These are phyloP conservation scores for Stereocaulon alpinum DNA, from an alignment of 495 filamentous ascomycete species.

Conservation along the genomic window DNA sequence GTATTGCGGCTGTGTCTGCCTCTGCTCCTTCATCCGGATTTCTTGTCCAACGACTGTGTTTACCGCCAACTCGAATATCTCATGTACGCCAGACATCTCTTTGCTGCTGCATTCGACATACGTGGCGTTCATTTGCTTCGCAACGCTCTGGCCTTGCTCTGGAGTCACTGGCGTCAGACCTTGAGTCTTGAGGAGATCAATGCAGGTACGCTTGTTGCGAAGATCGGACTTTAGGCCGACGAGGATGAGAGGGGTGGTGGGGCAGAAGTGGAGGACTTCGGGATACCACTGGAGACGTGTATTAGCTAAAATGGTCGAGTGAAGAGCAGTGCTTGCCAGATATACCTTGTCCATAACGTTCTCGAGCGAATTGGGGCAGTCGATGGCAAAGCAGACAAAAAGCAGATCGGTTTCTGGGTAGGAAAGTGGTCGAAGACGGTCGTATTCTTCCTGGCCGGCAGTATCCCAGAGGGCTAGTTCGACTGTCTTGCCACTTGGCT, in stretches of 20 bases:
- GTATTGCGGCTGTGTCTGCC: constrained; percentile 24
- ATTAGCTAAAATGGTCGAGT: constrained; percentile 9
- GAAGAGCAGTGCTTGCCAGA: background rate
- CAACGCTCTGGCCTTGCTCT: constrained; percentile 79
- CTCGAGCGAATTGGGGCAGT: constrained; percentile 94
- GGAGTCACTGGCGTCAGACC: constrained; percentile 88
- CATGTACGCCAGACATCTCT: constrained; percentile 89
- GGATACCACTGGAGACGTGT: constrained; percentile 75
- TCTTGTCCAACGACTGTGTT: constrained; percentile 60
- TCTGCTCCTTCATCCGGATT: constrained; percentile 30
- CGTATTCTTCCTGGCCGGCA: constrained; percentile 97
- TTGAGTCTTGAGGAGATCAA: constrained; percentile 96
- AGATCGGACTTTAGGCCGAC: constrained; percentile 95
- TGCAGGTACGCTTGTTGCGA: constrained; percentile 84
- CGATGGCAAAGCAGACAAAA: constrained; percentile 98
- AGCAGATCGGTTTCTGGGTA: constrained; percentile 97
- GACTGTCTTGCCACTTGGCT: constrained; percentile 77
- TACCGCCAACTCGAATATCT: constrained; percentile 86
- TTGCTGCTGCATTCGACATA: constrained; percentile 99
- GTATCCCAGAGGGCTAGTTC: constrained; percentile 98
- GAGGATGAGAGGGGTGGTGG: constrained; percentile 88
- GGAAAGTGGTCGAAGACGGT: constrained; percentile 85
- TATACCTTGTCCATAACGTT: constrained; percentile 97
- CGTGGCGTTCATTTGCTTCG: constrained; percentile 79
- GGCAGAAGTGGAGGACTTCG: constrained; percentile 97